Evolutionary conservation across 805 yeast species (phyloP).

Genomic region (Schwanniomyces occidentalis): DNA sequence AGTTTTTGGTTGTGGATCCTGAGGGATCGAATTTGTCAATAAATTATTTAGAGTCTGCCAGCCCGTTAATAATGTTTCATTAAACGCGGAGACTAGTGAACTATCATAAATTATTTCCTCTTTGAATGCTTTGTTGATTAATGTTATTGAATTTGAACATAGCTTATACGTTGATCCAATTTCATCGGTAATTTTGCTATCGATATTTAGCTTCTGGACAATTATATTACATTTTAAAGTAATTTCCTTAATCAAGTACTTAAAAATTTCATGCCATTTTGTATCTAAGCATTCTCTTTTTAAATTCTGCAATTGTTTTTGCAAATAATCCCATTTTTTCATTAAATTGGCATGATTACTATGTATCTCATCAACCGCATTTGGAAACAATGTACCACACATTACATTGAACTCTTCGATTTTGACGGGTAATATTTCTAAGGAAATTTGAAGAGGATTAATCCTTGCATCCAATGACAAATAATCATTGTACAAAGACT

Average conservation of each 20-base stretch:
- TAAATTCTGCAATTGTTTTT: slow-evolving; percentile 40
- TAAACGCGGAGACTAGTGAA: slow-evolving; percentile 20
- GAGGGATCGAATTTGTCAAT: slow-evolving; percentile 3
- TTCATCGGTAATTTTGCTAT: slow-evolving; percentile 22
- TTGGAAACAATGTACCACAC: slow-evolving; percentile 22
- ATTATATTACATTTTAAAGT: slow-evolving; percentile 19
- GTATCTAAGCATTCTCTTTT: slow-evolving; percentile 49
- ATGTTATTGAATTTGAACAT: slow-evolving; percentile 38
- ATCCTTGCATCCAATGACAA: slow-evolving; percentile 40
- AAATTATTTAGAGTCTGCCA: slow-evolving; percentile 24
- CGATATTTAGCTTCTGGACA: slow-evolving; percentile 18
- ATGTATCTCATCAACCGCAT: slow-evolving; percentile 29
- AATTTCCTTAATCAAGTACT: slow-evolving; percentile 46
- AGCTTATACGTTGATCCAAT: slow-evolving; percentile 35
- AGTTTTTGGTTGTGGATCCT: neutral
- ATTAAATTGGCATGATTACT: slow-evolving; percentile 40
- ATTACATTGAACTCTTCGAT: slow-evolving; percentile 41
- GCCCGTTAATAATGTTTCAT: slow-evolving; percentile 23
- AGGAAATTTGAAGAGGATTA: slow-evolving; percentile 53
- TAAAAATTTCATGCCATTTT: slow-evolving; percentile 58
- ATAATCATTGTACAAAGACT: slow-evolving; percentile 42
- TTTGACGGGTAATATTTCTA: slow-evolving; percentile 52
- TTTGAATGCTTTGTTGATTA: slow-evolving; percentile 33
- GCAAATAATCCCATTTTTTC: slow-evolving; percentile 42
- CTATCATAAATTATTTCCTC: slow-evolving; percentile 40